Evolutionary conservation across 1,139 yeast genomes (phyloP).

Genomic region (Petasospora fabianii): DNA sequence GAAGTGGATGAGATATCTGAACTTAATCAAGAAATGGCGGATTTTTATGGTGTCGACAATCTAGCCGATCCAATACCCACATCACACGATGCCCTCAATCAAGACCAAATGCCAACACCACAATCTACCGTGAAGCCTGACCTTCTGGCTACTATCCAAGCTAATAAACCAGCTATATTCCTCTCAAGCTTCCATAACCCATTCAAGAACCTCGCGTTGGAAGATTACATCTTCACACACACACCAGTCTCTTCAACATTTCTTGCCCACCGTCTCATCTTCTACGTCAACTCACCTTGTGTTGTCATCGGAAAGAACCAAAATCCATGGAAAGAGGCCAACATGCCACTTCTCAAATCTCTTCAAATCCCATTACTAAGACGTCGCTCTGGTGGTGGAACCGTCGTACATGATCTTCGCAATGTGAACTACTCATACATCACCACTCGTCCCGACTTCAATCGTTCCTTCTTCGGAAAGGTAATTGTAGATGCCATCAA

Average conservation of each 20-base stretch:
- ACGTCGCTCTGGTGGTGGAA: constrained; percentile 91
- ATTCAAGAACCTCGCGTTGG: constrained; percentile 73
- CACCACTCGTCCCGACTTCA: constrained; percentile 64
- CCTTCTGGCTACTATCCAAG: constrained; percentile 5
- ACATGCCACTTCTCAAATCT: constrained; percentile 52
- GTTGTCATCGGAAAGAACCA: constrained; percentile 96
- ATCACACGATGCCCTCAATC: neutral
- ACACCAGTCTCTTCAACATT: constrained; percentile 43
- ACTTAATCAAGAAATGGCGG: constrained; percentile 25
- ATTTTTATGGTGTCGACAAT: constrained; percentile 21
- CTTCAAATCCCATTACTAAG: constrained; percentile 68
- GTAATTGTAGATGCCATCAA: constrained; percentile 16
- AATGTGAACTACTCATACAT: constrained; percentile 85
- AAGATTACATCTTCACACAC: constrained; percentile 66
- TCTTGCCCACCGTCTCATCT: constrained; percentile 51
- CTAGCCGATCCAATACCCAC: constrained; percentile 1
- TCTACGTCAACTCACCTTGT: constrained; percentile 78
- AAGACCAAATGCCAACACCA: constrained; percentile 3
- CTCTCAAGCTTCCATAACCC: constrained; percentile 57
- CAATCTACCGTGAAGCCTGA: neutral
- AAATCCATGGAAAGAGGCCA: constrained; percentile 88
- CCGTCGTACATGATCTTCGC: constrained; percentile 94
- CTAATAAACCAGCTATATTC: constrained; percentile 13
- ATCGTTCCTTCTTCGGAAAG: constrained; percentile 21
- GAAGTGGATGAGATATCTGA: constrained; percentile 21